Percentiles rank a stretch among this genome's conserved stretches.
Conservation (phyloP, 352 stramenopile genomes). For the Pythium biforme region DNA sequence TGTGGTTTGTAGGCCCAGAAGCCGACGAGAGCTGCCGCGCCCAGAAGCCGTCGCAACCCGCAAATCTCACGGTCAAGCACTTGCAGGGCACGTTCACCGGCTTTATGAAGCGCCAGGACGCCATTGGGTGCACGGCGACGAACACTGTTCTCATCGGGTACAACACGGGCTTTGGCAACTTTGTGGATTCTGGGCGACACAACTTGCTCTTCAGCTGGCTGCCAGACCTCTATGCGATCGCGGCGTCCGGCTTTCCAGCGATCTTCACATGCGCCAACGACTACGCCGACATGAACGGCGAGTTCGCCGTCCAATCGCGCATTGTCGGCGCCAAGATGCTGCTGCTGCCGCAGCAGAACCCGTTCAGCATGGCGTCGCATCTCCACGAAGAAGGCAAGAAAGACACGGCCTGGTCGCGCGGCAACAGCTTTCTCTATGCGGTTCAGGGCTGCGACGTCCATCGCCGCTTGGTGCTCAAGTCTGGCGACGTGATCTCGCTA, state of each 20-base stretch:
- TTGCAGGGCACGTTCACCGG: slow-evolving; percentile 50
- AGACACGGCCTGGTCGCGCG: slow-evolving; percentile 63
- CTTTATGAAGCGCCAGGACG: slow-evolving; percentile 41
- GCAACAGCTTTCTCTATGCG: slow-evolving; percentile 71
- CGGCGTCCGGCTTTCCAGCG: slow-evolving; percentile 44
- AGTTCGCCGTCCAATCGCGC: slow-evolving; percentile 69
- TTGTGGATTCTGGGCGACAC: slow-evolving; percentile 51
- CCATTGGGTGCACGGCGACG: slow-evolving; percentile 28
- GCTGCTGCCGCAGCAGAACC: slow-evolving; percentile 64
- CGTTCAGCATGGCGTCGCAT: slow-evolving; percentile 70
- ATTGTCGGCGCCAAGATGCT: slow-evolving; percentile 63
- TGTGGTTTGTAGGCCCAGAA: slow-evolving; percentile 72
- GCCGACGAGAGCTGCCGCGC: slow-evolving; percentile 19
- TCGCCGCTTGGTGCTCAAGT: slow-evolving; percentile 26
- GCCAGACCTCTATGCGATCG: slow-evolving; percentile 55
- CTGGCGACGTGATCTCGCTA: slow-evolving; percentile 34
- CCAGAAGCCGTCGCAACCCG: slow-evolving; percentile 4
- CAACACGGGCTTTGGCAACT: slow-evolving; percentile 82
- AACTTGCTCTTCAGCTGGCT: slow-evolving; percentile 75
- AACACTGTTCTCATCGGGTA: slow-evolving; percentile 66
- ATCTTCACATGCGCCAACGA: slow-evolving; percentile 80
- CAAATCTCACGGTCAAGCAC: slow-evolving; percentile 36
- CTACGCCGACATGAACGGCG: slow-evolving; percentile 76
- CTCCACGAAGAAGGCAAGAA: slow-evolving; percentile 67
- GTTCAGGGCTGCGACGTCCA: slow-evolving; percentile 40